Evolutionary conservation across 352 stramenopile species (phyloP).

Genomic region (Pythium dissimile): DNA sequence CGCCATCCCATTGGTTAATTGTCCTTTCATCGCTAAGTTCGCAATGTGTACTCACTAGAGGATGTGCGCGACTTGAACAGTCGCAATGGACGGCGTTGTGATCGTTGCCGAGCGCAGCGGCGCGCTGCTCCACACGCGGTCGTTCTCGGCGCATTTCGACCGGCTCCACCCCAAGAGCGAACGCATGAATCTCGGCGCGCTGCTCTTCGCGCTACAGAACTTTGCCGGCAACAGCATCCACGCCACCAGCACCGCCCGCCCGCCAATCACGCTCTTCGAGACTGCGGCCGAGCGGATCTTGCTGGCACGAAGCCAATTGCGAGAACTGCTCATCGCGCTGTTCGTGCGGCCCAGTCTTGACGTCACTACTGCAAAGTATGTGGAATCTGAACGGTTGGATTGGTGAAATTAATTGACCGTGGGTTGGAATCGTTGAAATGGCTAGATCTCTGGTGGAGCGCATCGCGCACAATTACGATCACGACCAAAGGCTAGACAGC

Average conservation of each 20-base stretch:
- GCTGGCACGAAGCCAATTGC: constrained; percentile 25
- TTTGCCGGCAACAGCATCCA: constrained; percentile 42
- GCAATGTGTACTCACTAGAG: neutral
- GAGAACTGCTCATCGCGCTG: constrained; percentile 23
- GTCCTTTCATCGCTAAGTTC: too few species aligned
- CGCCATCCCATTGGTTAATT: too few species aligned
- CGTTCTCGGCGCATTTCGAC: constrained; percentile 48
- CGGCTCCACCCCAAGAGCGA: constrained; percentile 41
- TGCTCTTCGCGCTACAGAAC: constrained; percentile 64
- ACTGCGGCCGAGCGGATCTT: constrained; percentile 49
- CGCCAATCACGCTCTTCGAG: constrained; percentile 35
- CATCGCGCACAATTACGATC: constrained; percentile 50
- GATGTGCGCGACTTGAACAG: neutral
- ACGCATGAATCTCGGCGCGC: constrained; percentile 54
- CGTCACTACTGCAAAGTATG: constrained; percentile 30
- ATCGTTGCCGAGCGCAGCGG: constrained; percentile 46
- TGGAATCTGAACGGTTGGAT: neutral
- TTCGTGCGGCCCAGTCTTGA: constrained; percentile 34
- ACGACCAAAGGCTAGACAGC: constrained; percentile 19
- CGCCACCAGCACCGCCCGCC: neutral
- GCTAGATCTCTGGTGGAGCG: constrained; percentile 32
- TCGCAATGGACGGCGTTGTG: constrained; percentile 52
- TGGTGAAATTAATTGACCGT: neutral
- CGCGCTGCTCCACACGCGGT: constrained; percentile 45
- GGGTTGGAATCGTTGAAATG: neutral